phyloP scores from a whole-genome alignment of 1,284 basidiomycete genomes.

The Sporisorium reilianum region DNA sequence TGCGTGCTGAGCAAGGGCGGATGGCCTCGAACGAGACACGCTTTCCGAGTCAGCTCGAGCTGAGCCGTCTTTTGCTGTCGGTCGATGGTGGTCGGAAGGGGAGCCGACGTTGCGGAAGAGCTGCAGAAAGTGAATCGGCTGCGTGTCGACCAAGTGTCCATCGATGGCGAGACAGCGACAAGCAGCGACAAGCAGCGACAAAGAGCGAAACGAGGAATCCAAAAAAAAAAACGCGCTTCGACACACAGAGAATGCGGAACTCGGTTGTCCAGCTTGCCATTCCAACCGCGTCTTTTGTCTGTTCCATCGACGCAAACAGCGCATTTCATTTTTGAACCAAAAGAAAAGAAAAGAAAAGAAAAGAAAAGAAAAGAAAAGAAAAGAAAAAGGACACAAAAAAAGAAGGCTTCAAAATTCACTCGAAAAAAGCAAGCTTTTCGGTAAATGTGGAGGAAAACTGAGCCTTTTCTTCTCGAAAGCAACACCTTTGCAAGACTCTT shows the following conservation, averaged over 20 bases:
- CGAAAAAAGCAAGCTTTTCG: not conserved
- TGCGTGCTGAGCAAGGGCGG: not conserved
- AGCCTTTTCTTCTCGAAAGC: constrained; percentile 10
- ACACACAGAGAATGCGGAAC: not conserved
- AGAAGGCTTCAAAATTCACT: constrained; percentile 2
- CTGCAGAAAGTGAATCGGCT: too few species aligned
- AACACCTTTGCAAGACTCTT: constrained; percentile 13
- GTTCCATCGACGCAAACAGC: too few species aligned
- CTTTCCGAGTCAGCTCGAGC: too few species aligned
- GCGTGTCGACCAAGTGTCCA: too few species aligned
- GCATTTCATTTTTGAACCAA: not conserved
- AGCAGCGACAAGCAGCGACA: too few species aligned
- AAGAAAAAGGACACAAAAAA: constrained; percentile 2
- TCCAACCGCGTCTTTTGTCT: too few species aligned
- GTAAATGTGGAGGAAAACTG: constrained; percentile 30
- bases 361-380: too few species aligned
- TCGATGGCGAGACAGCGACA: too few species aligned
- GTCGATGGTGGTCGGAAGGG: not conserved
- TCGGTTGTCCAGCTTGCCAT: not conserved
- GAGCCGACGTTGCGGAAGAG: too few species aligned
- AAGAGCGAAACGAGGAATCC: not conserved
- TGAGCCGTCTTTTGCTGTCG: too few species aligned
- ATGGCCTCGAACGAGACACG: too few species aligned
- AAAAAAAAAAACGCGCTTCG: not conserved
- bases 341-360: constrained; percentile 6